A percentile compares a stretch with the other conserved stretches of the same genome.
Conservation (phyloP, 1,284 basidiomycete genomes). For the Cronartium quercuum region DNA sequence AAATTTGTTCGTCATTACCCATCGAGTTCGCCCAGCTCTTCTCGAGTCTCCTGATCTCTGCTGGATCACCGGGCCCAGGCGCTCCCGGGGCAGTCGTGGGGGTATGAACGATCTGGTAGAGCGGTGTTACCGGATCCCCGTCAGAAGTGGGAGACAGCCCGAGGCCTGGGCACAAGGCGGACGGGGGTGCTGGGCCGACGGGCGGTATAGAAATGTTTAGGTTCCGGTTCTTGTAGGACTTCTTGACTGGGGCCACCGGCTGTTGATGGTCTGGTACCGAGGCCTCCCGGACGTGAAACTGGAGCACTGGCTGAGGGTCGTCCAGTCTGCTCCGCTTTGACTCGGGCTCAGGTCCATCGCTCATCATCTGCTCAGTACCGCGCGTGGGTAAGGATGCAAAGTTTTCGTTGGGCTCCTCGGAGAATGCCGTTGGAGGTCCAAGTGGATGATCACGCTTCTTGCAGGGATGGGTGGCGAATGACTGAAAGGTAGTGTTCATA, state of each 20-base stretch:
- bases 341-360: not conserved
- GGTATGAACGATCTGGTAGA: slow-evolving; percentile 35
- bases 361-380: not conserved
- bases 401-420: not conserved
- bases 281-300: slow-evolving; percentile 22
- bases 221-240: slow-evolving; percentile 27
- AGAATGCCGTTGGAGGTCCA: not conserved
- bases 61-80: slow-evolving; percentile 21
- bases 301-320: slow-evolving; percentile 1
- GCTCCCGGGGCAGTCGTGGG: slow-evolving; percentile 25
- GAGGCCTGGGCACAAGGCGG: slow-evolving; percentile 10
- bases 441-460: not conserved
- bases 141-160: not conserved
- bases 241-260: not conserved
- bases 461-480: not conserved
- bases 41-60: slow-evolving; percentile 25
- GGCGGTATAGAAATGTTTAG: slow-evolving; percentile 34
- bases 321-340: not conserved
- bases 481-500: too few relatives aligned
- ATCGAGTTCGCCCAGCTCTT: slow-evolving; percentile 35
- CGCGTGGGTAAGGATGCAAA: not conserved
- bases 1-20: slow-evolving; percentile 11
- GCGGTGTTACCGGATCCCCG: slow-evolving; percentile 25
- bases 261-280: not conserved
- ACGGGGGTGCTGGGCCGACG: not conserved